phyloP scores from a whole-genome alignment of 129 eudicot genomes.

The Dittrichia graveolens region DNA sequence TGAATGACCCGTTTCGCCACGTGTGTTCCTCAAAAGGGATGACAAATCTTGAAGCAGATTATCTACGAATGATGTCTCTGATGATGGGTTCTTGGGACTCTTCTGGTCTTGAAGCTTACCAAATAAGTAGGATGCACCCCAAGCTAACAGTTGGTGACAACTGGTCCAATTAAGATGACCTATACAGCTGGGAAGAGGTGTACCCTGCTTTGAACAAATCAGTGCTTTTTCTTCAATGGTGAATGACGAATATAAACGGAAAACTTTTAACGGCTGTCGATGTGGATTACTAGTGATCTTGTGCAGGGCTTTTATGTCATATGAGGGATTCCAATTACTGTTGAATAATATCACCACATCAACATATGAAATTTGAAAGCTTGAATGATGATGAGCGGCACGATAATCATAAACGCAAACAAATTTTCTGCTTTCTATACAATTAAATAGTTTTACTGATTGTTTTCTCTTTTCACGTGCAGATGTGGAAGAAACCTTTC shows the following conservation, averaged over 20 bases:
- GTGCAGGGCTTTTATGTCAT: conserved; percentile 54
- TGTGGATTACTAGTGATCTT: conserved; percentile 47
- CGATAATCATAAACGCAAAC: conserved; percentile 57
- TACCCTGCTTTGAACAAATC: conserved; percentile 54
- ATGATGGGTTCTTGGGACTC: background rate
- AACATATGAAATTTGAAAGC: conserved; percentile 40
- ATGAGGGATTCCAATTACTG: conserved; percentile 63
- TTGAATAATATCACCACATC: conserved; percentile 65
- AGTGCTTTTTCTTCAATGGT: conserved; percentile 75
- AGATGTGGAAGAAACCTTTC: conserved; percentile 23
- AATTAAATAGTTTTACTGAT: conserved; percentile 42
- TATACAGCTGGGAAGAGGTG: conserved; percentile 22
- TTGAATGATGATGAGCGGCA: conserved; percentile 36
- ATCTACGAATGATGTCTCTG: conserved; percentile 26
- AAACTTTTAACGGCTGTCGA: conserved; percentile 45
- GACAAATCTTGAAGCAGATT: conserved; percentile 50
- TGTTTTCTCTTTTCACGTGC: conserved; percentile 31
- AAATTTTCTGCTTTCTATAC: conserved; percentile 34
- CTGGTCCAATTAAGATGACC: background rate
- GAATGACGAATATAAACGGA: conserved; percentile 60
- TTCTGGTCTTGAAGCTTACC: conserved; percentile 35
- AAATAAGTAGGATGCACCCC: conserved; percentile 62
- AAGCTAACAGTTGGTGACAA: conserved; percentile 51
- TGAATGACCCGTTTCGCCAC: conserved; percentile 18
- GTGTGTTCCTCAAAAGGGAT: conserved; percentile 29